Conservation (phyloP, 2,329 filamentous ascomycete species). For the Ophiocordyceps camponoti-floridani region DNA sequence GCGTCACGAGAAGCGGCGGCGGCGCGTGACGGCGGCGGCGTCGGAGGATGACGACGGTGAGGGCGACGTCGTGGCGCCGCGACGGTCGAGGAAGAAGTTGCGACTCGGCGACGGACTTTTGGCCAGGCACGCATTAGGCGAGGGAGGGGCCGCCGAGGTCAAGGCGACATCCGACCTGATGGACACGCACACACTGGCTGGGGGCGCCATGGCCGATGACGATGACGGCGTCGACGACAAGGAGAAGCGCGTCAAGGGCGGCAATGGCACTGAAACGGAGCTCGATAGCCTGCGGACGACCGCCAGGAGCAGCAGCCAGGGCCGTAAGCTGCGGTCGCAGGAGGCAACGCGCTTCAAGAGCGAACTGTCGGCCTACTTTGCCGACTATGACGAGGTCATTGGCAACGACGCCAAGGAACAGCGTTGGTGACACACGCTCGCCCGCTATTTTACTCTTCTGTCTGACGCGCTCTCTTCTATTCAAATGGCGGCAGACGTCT, state of each 20-base stretch:
- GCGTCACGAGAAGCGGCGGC: not conserved
- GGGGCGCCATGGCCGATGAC: no score
- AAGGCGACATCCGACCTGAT: conserved; percentile 2
- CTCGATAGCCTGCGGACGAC: conserved; percentile 35
- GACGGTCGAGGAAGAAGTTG: conserved; percentile 24
- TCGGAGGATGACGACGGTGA: conserved; percentile 6
- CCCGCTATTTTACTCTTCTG: not conserved
- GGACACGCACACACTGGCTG: no score
- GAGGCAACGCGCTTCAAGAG: conserved; percentile 78
- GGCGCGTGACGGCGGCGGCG: no score
- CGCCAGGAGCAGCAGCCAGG: conserved; percentile 6
- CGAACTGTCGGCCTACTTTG: conserved; percentile 78
- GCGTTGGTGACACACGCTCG: conserved; percentile 36
- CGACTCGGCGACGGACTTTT: conserved; percentile 36
- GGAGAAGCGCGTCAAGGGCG: conserved; percentile 38
- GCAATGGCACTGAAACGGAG: conserved; percentile 44
- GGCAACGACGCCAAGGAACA: conserved; percentile 65
- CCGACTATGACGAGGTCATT: conserved; percentile 87
- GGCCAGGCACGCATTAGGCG: conserved; percentile 9
- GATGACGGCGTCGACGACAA: no score
- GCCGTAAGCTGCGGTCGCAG: conserved; percentile 1
- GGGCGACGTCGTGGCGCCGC: conserved; percentile 24
- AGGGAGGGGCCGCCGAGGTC: conserved; percentile 6
- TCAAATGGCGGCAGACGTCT: conserved; percentile 38
- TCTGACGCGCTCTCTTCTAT: conserved; percentile 1